Percentiles rank a stretch among this genome's conserved stretches.
These are phyloP conservation scores for Brassica nigra DNA, from an alignment of 345 rosid species.

Conservation along the genomic window DNA sequence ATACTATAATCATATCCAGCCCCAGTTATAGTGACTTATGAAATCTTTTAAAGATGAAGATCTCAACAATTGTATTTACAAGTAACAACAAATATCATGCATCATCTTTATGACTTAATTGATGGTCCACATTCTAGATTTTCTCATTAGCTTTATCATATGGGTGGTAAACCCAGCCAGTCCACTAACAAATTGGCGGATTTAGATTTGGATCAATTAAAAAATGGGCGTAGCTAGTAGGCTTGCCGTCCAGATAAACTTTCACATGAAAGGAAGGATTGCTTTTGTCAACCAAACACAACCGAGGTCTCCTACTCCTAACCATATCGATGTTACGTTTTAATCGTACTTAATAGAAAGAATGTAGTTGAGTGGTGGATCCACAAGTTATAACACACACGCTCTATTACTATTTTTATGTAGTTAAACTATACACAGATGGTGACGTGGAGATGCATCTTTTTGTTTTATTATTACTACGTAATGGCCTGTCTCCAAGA, in stretches of 20 bases:
- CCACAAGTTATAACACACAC: neutral
- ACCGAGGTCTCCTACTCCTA: neutral
- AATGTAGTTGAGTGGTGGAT: slow-evolving; percentile 20
- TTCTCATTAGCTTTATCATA: neutral
- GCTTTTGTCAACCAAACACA: slow-evolving; percentile 15
- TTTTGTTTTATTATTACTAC: slow-evolving; percentile 16
- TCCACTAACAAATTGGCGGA: neutral
- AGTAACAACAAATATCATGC: neutral
- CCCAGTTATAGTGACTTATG: neutral
- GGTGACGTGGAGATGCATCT: slow-evolving; percentile 29
- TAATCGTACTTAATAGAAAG: slow-evolving; percentile 13
- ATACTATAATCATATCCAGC: too few relatives aligned
- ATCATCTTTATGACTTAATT: neutral
- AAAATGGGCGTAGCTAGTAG: neutral
- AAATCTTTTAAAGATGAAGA: neutral
- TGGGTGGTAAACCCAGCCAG: neutral
- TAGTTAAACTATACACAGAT: slow-evolving; percentile 10
- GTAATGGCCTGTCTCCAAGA: slow-evolving; percentile 22
- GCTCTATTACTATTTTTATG: neutral
- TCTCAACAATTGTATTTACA: neutral
- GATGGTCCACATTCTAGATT: neutral
- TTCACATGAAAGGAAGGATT: neutral
- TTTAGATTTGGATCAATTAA: neutral
- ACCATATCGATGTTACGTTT: slow-evolving; percentile 23
- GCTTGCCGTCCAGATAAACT: neutral